Evolutionary conservation across 495 filamentous ascomycete genomes (phyloP), one percentile per base, ranked within the genome.

Genomic region (Cercophora sp.): DNA sequence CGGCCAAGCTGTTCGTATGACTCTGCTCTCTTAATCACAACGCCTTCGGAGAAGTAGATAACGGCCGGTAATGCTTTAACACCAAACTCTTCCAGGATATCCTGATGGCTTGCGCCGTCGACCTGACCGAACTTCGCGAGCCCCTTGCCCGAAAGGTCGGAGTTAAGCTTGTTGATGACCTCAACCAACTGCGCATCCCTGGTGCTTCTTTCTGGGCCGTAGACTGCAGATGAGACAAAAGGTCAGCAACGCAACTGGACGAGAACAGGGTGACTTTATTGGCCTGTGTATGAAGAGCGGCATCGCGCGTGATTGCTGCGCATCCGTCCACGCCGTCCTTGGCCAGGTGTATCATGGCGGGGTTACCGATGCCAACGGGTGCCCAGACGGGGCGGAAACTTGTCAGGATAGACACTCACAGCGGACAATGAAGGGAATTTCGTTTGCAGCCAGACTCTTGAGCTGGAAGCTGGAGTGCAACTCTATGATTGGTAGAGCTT

Each of bases 11-110:
- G 81, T 65, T 95, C 77, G 45, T 87, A 89, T 49, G 90, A 90
- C 62, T 79, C 75, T 34, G 96, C 77, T 51, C 83, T 86, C 36
- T 85, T 77, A 15, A 63, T 60, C 26, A 82, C 77, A 47, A 80
- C 71, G 53, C 85, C 83, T 54, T 85, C 78, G 60, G 88, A 87
- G 78, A 96, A 96, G 58, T 95, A 78, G 62, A 96, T 82, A 72
- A 97, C 96, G 36, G 92, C 95, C 13, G 93, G 93, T 58, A 87
- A 77, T 11, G 76, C 80, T n/a, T 81, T 85, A 56, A 96, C 78
- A 42, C 74, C 66, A 63, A 92, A 91, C 52, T 79, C 77, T 50
- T 78, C 67, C 10, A 88, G 83, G 32, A 96, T 77, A 16, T 87
- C 82, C 62, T 84, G 75, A 64, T 92, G 87, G 19, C 80, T 58